Evolutionary conservation across 441 rosid genomes (phyloP).

Genomic region (Corymbia calophylla): DNA sequence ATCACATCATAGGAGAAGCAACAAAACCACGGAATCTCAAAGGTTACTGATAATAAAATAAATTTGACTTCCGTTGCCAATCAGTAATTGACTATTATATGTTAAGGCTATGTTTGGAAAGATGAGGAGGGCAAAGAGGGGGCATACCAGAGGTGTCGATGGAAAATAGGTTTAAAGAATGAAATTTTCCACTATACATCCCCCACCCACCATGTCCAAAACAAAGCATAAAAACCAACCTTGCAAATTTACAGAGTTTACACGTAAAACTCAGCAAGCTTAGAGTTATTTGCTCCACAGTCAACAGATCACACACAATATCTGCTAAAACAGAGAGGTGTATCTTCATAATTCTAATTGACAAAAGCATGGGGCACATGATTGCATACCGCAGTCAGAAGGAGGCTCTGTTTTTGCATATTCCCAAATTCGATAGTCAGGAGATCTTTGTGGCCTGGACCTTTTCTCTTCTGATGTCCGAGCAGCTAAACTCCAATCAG

Average conservation of each 20-base stretch:
- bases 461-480: conserved; percentile 24
- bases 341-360: neutral
- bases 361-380: neutral
- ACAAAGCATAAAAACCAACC: neutral
- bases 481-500: conserved; percentile 30
- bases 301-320: neutral
- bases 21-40: neutral
- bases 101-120: neutral
- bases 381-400: conserved; percentile 44
- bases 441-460: conserved; percentile 38
- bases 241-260: neutral
- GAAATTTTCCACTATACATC: neutral
- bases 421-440: conserved; percentile 75
- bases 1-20: neutral
- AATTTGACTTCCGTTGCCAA: neutral
- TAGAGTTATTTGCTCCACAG: neutral
- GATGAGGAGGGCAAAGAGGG: neutral
- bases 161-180: neutral
- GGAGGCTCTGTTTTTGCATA: conserved; percentile 41
- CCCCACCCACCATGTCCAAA: neutral
- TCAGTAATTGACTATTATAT: neutral
- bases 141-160: neutral
- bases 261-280: neutral
- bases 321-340: neutral
- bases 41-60: neutral